Base-by-base conservation (phyloP, 129 eudicot genomes). In the Centrapalus pauciflorus region DNA sequence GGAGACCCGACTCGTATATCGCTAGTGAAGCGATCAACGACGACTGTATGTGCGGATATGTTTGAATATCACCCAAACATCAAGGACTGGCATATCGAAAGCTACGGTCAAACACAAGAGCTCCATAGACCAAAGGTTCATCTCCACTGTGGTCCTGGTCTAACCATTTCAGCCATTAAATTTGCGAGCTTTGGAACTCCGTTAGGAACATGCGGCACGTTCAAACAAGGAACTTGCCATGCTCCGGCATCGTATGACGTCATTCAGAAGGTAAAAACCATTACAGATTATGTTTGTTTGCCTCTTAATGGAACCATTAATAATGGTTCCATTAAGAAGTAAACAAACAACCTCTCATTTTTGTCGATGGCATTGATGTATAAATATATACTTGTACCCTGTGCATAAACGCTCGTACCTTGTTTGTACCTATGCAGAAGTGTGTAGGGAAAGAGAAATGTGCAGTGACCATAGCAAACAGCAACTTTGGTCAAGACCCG, bases 141-240 rank as follows among this genome's bases (percentile, higher is more conserved):
- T 52, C 71, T 84, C 24, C 81, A 67, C 17, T 84, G 90, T 13
- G 64, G 66, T 25, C 79, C 74, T 4, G 81, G 81, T 7, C 55
- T 71, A 50, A 56, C 63, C 52, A 84, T 84, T 30, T 81, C 86
- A 1, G 54, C 81, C 27, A 77, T 74, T 37, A 83, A 64, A 30
- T 80, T 84, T 46, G 90, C 86, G 3, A 84, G 90, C 73, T 84
- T 70, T 14, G 90, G 90, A 56, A 80, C 83, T 30, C 86, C 90
- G 9, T 14, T 61, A 56, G 86, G 90, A 29, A 74, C 76, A n/a
- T 84, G 90, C 55, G 86, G 86, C 32, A 77, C 74, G 12, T 84
- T 81, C 67, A 71, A 67, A 26, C 75, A 71, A 61, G 90, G 90
- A 34, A 70, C 67, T 41, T 84, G 90, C 64, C 85, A 83, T 49